Base-by-base conservation (phyloP, 352 stramenopile species). In the Pythium oligandrum region DNA sequence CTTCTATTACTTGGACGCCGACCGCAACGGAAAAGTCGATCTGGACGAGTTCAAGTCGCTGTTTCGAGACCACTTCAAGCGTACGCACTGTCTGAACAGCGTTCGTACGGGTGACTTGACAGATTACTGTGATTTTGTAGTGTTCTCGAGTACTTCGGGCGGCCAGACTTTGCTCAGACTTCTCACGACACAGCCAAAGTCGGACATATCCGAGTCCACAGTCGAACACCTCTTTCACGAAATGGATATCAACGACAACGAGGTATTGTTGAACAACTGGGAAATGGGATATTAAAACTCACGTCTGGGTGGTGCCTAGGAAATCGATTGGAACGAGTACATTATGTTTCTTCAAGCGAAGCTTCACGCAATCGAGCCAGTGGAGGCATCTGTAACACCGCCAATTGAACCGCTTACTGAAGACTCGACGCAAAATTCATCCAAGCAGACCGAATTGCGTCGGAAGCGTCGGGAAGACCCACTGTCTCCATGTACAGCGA, bases 301-400 rank as follows among this genome's bases (percentile, higher is more conserved):
- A 26, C 17, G 17, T 26, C 17, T 26, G 17, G 17, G 17, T 26
- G 17, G 17, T 26, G 17, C 17, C 17, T 50, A 57, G 39, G 26
- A 3, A 12, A 84, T 85, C 10, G 64, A 80, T 44, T 88, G 78
- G 78, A 32, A 51, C n/a, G 75, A 88, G 36, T 88, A 78, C 64
- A 55, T 88, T 11, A 54, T 53, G 8, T 85, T 83, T 46, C 51
- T 88, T 0, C 47, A 65, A 31, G 17, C 42, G n/a, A 65, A 62
- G 36, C 48, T 66, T 40, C 53, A 61, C 10, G 11, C 9, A 32
- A 5, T 57, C 12, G 31, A 48, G 12, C 26, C 53, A 36, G 4
- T 10, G 3, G 10, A 3, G 33, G 8, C 32, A 39, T 11, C 3
- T 2, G 1, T 7, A 40, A 9, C 12, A 40, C 5, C 44, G 10